Percentiles rank a stretch among this genome's conserved stretches.
Conservation (phyloP, 164 flowering plant species). For the Vitis vinifera region ASM3070453v1 NC_081823.1:26804501-26805000, state of each 20-base stretch:
- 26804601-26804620: not conserved
- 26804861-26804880: constrained; percentile 90
- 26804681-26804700: not conserved
- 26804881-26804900: constrained; percentile 84
- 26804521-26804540: constrained; percentile 73
- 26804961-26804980: constrained; percentile 85
- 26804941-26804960: constrained; percentile 8
- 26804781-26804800: constrained; percentile 79
- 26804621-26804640: too few relatives aligned
- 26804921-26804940: constrained; percentile 4
- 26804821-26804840: constrained; percentile 98
- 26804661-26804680: too few relatives aligned
- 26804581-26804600: not conserved
- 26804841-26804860: constrained; percentile 98
- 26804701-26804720: not conserved
- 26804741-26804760: not conserved
- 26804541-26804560: constrained; percentile 43
- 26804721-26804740: constrained; percentile 2
- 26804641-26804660: too few relatives aligned
- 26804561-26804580: not conserved
- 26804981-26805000: constrained; percentile 80
- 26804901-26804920: constrained; percentile 1
- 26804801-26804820: constrained; percentile 78
- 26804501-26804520: constrained; percentile 96
- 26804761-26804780: constrained; percentile 15